Base-by-base conservation (phyloP, 2,329 filamentous ascomycete species). In the Teratosphaeria pseudoeucalypti region DNA sequence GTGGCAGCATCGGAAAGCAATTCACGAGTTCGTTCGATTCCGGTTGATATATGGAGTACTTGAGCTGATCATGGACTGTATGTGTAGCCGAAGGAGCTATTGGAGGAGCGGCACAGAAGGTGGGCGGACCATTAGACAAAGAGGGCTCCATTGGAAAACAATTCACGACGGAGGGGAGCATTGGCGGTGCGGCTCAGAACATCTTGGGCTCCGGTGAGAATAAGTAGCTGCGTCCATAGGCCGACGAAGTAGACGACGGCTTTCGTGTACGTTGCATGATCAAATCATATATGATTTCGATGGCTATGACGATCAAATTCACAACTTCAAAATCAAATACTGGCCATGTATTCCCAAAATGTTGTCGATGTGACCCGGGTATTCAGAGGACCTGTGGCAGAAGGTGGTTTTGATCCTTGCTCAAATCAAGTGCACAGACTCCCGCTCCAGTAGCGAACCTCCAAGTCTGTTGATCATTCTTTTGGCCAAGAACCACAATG, bases 91-190 rank as follows among this genome's bases (percentile, higher is more conserved):
- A 72, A 12, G 73, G 73, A 3, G 63, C 67, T 1, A 67, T 75
- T n/a, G 73, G 74, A 6, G 68, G 71, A 4, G 67, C 67, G 1
- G 74, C 67, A 6, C 67, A 75, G 61, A 72, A 71, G 61, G 57
- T 76, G 23, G 74, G 74, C 10, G 74, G 74, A 1, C 72, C 73
- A 1, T 68, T 76, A 26, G 66, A 70, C 34, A 68, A 67, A 34
- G 57, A 72, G 27, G 74, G 74, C 2, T 62, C 64, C 9, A 70
- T 76, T 57, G 74, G 74, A 16, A 71, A 75, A 62, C 69, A 74
- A n/a, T 75, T 75, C 64, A 74, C 69, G 32, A 63, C 65, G 2
- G 65, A 69, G 49, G 74, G 74, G 3, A 65, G 64, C 23, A 70
- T 76, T 57, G 74, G 72, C 6, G 72, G 70, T 2, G 67, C 63